A percentile compares a stretch with the other conserved stretches of the same genome.
phyloP scores from a whole-genome alignment of 164 flowering plant species.

The Akebia trifoliata region DNA sequence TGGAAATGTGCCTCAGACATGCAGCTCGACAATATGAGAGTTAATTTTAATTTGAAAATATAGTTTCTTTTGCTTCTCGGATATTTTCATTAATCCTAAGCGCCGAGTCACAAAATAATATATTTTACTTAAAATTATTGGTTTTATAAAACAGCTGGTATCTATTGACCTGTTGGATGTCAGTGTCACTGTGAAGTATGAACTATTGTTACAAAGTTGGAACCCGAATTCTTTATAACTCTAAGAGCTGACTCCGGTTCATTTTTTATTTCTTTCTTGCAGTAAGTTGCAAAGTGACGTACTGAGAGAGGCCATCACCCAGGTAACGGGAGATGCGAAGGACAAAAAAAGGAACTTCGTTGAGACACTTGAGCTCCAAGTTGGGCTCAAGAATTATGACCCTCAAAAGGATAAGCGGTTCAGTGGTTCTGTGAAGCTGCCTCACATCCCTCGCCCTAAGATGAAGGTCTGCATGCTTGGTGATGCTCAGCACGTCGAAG shows the following conservation, averaged over 20 bases:
- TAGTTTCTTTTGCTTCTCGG: no score
- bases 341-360: constrained; percentile 58
- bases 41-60: no score
- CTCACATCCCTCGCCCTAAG: constrained; percentile 42
- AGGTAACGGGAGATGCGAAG: constrained; percentile 25
- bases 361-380: constrained; percentile 75
- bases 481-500: constrained; percentile 61
- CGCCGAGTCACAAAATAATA: no score
- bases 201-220: neutral
- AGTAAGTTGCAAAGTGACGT: constrained; percentile 78
- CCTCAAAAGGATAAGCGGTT: constrained; percentile 88
- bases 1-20: no score
- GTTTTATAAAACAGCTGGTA: neutral
- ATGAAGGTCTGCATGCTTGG: constrained; percentile 49
- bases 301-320: constrained; percentile 56
- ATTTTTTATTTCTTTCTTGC: constrained; percentile 9
- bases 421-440: constrained; percentile 61
- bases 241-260: neutral
- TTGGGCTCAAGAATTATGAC: constrained; percentile 78
- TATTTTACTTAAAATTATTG: neutral
- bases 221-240: neutral
- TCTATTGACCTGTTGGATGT: neutral
- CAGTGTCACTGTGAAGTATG: neutral
- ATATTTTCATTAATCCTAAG: no score
- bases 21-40: no score